Percentiles rank a stretch among this genome's conserved stretches.
phyloP scores from a whole-genome alignment of 202 grass and related monocot genomes.

The Sporobolus alterniflorus region DNA sequence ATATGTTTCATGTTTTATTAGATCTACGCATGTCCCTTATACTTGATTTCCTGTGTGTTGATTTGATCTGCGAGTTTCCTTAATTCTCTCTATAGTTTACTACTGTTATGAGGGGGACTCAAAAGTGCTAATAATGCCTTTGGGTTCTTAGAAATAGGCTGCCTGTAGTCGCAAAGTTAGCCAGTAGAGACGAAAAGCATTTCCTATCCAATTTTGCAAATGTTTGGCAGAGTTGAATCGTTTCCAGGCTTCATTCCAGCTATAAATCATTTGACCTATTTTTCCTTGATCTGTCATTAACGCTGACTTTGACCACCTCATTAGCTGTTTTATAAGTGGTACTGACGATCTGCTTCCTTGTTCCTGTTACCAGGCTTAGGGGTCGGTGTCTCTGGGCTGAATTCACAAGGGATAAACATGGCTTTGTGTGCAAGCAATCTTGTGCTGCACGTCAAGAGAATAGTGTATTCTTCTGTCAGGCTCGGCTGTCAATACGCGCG shows the following conservation, averaged over 20 bases:
- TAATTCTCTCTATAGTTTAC: background rate
- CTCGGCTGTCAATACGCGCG: slow-evolving; percentile 35
- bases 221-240: background rate
- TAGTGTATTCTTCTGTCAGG: slow-evolving; percentile 35
- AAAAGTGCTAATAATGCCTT: background rate
- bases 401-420: slow-evolving; percentile 29
- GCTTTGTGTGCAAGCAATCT: background rate
- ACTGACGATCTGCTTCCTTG: slow-evolving; percentile 13
- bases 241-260: no score
- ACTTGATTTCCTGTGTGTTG: background rate
- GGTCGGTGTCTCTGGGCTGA: background rate
- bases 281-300: slow-evolving; percentile 1
- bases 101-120: background rate
- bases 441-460: slow-evolving; percentile 34
- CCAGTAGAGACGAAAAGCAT: background rate
- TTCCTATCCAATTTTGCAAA: background rate
- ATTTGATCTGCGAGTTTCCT: background rate
- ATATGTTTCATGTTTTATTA: background rate
- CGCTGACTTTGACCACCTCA: background rate
- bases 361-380: background rate
- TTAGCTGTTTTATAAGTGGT: background rate
- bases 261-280: no score
- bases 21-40: background rate
- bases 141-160: background rate
- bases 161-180: background rate